A percentile compares a stretch with the other conserved stretches of the same genome.
phyloP scores from a whole-genome alignment of 1,284 basidiomycete species.

The Phellopilus nigrolimitatus region DNA sequence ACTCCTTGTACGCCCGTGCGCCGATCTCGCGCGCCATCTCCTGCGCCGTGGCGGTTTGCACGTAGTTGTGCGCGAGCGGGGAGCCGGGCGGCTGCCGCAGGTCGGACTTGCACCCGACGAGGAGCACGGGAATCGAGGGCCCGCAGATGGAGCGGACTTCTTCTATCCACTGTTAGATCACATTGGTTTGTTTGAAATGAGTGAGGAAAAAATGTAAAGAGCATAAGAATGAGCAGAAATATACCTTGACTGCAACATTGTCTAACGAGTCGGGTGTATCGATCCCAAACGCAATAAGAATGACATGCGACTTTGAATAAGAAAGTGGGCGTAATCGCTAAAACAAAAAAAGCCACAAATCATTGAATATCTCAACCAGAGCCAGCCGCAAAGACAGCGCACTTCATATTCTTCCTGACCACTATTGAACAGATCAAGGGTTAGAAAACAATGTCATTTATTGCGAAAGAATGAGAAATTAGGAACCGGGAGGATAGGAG shows the following conservation, averaged over 20 bases:
- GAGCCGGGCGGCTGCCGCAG: constrained; percentile 56
- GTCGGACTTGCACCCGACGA: constrained; percentile 86
- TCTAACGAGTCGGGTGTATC: constrained; percentile 97
- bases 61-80: constrained; percentile 44
- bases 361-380: constrained; percentile 6
- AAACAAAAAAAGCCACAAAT: not conserved
- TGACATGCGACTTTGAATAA: constrained; percentile 97
- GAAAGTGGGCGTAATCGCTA: constrained; percentile 91
- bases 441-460: constrained; percentile 19
- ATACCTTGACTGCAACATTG: constrained; percentile 89
- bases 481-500: not conserved
- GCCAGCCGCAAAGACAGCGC: constrained; percentile 24
- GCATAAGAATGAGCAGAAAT: constrained; percentile 23
- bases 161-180: constrained; percentile 84
- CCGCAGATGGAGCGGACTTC: constrained; percentile 94
- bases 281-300: constrained; percentile 94
- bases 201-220: constrained; percentile 19
- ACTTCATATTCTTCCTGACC: constrained; percentile 95
- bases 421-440: constrained; percentile 42
- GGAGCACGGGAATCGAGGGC: constrained; percentile 72
- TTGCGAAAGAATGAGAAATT: constrained; percentile 1
- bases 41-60: constrained; percentile 72
- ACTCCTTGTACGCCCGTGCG: constrained; percentile 90
- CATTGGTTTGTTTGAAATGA: constrained; percentile 7
- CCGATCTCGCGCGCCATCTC: constrained; percentile 76